Evolutionary conservation across 23 red algal species (phyloP), one percentile per base, ranked within the genome.

Genomic region (Chondrus crispus): DNA sequence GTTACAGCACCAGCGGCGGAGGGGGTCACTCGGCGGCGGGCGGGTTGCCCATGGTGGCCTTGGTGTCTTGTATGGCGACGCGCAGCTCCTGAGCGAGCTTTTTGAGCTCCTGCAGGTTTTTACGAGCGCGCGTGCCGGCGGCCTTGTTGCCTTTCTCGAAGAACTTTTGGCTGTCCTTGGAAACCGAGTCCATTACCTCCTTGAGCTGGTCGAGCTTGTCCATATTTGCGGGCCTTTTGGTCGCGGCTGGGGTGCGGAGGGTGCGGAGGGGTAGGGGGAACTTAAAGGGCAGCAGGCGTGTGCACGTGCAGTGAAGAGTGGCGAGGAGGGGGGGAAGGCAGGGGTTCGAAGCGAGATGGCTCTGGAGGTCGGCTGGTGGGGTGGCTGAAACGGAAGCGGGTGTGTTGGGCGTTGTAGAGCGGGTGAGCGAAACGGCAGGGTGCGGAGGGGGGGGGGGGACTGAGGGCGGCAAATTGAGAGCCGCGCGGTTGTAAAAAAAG

Each of bases 71-170:
- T 38, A 96, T 96, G 69, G 68, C 71, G 69, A 96, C 94, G 35
- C 94, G 94, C 37, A 96, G 82, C 63, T 96, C 94, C 68, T 96
- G 87, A 2, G 94, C 94, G 11, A 96, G 81, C 39, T 83, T 91
- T 74, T 98, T 98, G 52, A 98, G 77, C 74, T 94, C 84, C 82
- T 98, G 95, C 57, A 94, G 46, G 63, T 91, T 87, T 62, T 98
- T 93, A 40, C 95, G 80, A 7, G 95, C 95, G 48, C 95, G 91
- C 16, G 80, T 86, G 33, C 95, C 95, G 68, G 95, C 95, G 20
- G 95, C 95, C 90, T 98, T 98, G 86, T 98, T 98, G 19, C 87
- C 87, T 42, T 94, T 94, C 40, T 91, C 85, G 66, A 94, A 98
- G 68, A 98, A 98, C 88, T 98, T 98, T 24, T 74, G 78, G 68